Conservation (phyloP, 163 green algal genomes). For the Volvox carteri region DNA sequence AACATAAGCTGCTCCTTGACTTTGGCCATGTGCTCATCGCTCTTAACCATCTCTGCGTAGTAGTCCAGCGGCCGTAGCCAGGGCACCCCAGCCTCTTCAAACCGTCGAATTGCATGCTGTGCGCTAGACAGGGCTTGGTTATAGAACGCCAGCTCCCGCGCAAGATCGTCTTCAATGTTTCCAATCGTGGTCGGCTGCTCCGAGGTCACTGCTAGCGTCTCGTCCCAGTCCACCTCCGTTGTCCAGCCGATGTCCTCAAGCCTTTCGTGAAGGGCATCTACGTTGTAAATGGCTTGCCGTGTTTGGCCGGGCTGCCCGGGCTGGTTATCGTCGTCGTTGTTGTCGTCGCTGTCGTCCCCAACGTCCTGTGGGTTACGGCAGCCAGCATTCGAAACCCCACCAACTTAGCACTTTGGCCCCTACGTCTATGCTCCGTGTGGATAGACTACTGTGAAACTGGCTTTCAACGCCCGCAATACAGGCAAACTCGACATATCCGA, state of each 20-base stretch:
- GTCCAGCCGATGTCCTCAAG: constrained; percentile 93
- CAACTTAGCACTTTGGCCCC: too few relatives aligned
- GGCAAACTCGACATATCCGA: background rate
- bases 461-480: too few relatives aligned
- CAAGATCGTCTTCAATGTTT: constrained; percentile 95
- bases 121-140: constrained; percentile 90
- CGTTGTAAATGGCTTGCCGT: constrained; percentile 84
- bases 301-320: background rate
- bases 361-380: background rate
- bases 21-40: constrained; percentile 96
- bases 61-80: constrained; percentile 95
- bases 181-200: constrained; percentile 65
- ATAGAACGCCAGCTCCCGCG: constrained; percentile 96
- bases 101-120: constrained; percentile 81
- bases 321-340: constrained; percentile 18
- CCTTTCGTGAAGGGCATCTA: constrained; percentile 91
- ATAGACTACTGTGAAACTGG: too few relatives aligned
- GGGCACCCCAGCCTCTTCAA: constrained; percentile 80
- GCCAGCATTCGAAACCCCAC: too few relatives aligned
- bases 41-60: constrained; percentile 99
- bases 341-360: background rate
- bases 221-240: constrained; percentile 75
- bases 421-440: too few relatives aligned
- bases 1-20: constrained; percentile 96
- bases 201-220: constrained; percentile 74